Evolutionary conservation across 371 early-diverging fungal genomes (phyloP).

Genomic region (Umbelopsis sp.): DNA sequence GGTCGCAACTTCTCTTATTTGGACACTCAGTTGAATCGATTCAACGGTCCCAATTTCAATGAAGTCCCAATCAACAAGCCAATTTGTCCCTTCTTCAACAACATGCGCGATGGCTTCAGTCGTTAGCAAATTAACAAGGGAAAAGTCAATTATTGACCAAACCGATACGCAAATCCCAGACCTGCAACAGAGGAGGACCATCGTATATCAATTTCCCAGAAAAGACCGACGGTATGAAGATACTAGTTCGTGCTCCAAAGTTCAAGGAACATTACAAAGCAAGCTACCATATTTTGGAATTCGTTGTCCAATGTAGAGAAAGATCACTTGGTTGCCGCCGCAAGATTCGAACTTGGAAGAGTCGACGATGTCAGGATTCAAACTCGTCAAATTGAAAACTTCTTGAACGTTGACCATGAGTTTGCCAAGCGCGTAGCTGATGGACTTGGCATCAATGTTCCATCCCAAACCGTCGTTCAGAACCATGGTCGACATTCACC

Average conservation of each 20-base stretch:
- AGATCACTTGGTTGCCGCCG: conserved; percentile 23
- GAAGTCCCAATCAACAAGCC: conserved; percentile 61
- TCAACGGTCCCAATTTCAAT: conserved; percentile 72
- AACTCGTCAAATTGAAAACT: conserved; percentile 24
- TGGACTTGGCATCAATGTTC: conserved; percentile 12
- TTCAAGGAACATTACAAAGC: conserved; percentile 30
- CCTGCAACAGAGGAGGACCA: neutral
- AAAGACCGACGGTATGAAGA: conserved; percentile 6
- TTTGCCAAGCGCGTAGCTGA: conserved; percentile 23
- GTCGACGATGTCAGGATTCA: conserved; percentile 19
- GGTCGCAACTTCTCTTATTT: conserved; percentile 81
- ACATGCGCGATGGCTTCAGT: conserved; percentile 57
- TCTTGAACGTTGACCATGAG: conserved; percentile 24
- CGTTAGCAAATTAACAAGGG: conserved; percentile 21
- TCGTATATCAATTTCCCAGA: conserved; percentile 1
- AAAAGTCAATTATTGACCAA: conserved; percentile 7
- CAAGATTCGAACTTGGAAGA: conserved; percentile 25
- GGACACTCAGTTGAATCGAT: conserved; percentile 83
- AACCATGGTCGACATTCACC: neutral
- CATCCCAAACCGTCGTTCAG: neutral
- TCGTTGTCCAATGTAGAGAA: conserved; percentile 24
- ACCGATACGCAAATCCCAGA: neutral
- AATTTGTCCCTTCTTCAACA: conserved; percentile 43
- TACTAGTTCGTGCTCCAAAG: neutral
- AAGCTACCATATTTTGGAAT: conserved; percentile 29